These are phyloP conservation scores for Acacia concinna DNA, from an alignment of 331 rosid genomes.

Conservation along the genomic window DNA sequence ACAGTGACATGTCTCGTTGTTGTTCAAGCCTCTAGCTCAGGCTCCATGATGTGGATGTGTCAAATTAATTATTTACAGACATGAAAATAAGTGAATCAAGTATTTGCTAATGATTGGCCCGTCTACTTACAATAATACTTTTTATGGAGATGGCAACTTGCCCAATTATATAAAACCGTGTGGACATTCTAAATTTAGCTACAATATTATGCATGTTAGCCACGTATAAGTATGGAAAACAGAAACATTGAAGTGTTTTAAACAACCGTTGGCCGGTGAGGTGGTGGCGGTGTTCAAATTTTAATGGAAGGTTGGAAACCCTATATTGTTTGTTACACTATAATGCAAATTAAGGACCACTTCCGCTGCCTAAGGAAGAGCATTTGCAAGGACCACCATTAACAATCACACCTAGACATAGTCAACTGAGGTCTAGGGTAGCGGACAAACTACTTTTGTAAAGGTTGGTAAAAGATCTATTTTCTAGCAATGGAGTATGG, in stretches of 20 bases:
- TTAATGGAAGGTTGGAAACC: background rate
- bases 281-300: conserved; percentile 2
- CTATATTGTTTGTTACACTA: background rate
- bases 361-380: conserved; percentile 51
- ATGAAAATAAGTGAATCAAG: background rate
- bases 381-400: conserved; percentile 46
- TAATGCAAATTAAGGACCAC: conserved; percentile 47
- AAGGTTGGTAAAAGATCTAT: background rate
- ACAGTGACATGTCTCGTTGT: background rate
- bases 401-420: conserved; percentile 13
- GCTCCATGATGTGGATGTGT: background rate
- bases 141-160: background rate
- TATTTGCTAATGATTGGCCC: background rate
- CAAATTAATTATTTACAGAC: background rate
- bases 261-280: background rate
- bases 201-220: conserved; percentile 43
- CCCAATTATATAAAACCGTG: background rate
- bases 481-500: background rate
- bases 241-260: background rate
- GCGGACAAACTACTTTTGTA: conserved; percentile 26
- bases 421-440: background rate
- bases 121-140: background rate
- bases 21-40: background rate
- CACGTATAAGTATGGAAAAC: conserved; percentile 36
- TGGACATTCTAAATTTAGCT: conserved; percentile 9